These are phyloP conservation scores for Multifurca ochricompacta DNA, from an alignment of 768 basidiomycete genomes.

Conservation along the genomic window DNA sequence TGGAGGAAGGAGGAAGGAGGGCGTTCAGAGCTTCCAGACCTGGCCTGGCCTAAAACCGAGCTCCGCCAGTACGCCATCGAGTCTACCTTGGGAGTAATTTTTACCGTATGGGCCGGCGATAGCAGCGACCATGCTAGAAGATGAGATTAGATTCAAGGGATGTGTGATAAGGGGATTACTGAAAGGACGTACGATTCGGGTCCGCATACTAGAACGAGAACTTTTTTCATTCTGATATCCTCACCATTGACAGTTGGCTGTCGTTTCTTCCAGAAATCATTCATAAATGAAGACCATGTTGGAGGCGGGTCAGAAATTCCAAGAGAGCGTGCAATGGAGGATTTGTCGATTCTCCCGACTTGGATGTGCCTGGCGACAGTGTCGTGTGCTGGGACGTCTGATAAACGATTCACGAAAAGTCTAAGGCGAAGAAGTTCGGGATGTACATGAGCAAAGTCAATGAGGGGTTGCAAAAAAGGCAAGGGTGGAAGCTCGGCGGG, in stretches of 20 bases:
- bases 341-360: conserved; percentile 48
- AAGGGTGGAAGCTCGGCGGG: conserved; percentile 64
- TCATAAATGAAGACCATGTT: conserved; percentile 28
- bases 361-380: conserved; percentile 27
- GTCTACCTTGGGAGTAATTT: conserved; percentile 65
- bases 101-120: conserved; percentile 72
- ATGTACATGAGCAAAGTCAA: conserved; percentile 37
- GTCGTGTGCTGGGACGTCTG: conserved; percentile 14
- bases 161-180: conserved; percentile 8
- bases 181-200: conserved; percentile 60
- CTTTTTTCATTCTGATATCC: conserved; percentile 25
- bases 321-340: conserved; percentile 39
- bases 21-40: conserved; percentile 63
- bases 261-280: conserved; percentile 4
- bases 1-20: too few species aligned
- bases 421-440: conserved; percentile 50
- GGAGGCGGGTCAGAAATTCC: conserved; percentile 23
- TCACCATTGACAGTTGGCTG: not conserved
- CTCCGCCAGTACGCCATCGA: conserved; percentile 59
- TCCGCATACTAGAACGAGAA: conserved; percentile 72
- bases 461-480: conserved; percentile 46
- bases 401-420: conserved; percentile 52
- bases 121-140: conserved; percentile 59
- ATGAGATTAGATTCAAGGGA: not conserved
- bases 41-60: conserved; percentile 55